These are phyloP conservation scores for Mycosarcoma mackinlayi DNA, from an alignment of 1,284 basidiomycete species.

Conservation along the genomic window DNA sequence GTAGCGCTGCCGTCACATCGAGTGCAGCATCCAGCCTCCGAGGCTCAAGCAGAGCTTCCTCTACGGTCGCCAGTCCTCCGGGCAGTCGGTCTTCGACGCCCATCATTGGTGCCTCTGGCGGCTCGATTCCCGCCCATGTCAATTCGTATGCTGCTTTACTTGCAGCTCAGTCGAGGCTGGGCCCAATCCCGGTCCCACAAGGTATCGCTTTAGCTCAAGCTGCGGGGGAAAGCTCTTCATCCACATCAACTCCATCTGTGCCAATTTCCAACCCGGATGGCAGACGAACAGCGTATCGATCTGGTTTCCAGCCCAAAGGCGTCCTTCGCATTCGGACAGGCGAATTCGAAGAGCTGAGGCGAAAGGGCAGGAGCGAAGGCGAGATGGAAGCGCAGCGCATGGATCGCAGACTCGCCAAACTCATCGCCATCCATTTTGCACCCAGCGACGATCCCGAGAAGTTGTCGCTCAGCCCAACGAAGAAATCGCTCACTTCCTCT, in stretches of 20 bases:
- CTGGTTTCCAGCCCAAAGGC: slow-evolving; percentile 62
- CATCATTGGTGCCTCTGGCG: slow-evolving; percentile 28
- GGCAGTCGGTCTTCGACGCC: slow-evolving; percentile 43
- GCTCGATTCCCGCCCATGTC: slow-evolving; percentile 40
- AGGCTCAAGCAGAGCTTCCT: slow-evolving; percentile 30
- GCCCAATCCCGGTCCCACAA: slow-evolving; percentile 49
- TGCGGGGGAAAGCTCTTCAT: slow-evolving; percentile 9
- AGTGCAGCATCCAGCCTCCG: slow-evolving; percentile 33
- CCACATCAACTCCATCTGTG: not conserved
- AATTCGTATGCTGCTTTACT: slow-evolving; percentile 50
- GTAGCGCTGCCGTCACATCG: slow-evolving; percentile 8
- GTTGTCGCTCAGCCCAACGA: slow-evolving; percentile 3
- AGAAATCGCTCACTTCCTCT: slow-evolving; percentile 22
- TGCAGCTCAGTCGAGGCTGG: slow-evolving; percentile 41
- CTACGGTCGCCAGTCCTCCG: slow-evolving; percentile 25
- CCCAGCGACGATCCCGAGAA: slow-evolving; percentile 24
- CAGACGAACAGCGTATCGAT: slow-evolving; percentile 41
- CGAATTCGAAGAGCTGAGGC: slow-evolving; percentile 44
- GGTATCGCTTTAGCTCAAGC: slow-evolving; percentile 46
- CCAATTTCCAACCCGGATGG: slow-evolving; percentile 14
- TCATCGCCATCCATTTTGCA: slow-evolving; percentile 53
- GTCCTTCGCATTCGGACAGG: slow-evolving; percentile 47
- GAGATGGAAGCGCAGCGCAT: slow-evolving; percentile 62
- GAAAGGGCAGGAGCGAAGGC: slow-evolving; percentile 27
- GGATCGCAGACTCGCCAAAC: slow-evolving; percentile 60